Conservation (phyloP, 768 basidiomycete species). For the Auriscalpium microsporum region DNA sequence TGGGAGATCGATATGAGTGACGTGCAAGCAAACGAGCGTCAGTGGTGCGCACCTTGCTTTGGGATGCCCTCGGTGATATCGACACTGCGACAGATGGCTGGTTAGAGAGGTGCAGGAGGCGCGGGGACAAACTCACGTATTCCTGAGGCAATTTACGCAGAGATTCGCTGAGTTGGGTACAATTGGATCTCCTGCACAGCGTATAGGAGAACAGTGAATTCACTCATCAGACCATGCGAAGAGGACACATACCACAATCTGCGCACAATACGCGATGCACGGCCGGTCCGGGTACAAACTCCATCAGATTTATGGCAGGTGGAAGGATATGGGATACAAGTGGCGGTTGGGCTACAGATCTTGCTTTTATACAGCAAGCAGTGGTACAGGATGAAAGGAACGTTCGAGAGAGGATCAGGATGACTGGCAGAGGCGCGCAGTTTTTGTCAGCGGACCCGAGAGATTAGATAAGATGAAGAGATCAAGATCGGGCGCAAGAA, state of each 20-base stretch:
- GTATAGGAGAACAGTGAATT: constrained; percentile 2
- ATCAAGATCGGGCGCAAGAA: too few species aligned
- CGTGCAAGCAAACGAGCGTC: neutral
- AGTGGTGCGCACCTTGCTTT: constrained; percentile 62
- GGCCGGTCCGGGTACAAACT: constrained; percentile 66
- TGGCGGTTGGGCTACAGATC: neutral
- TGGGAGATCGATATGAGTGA: constrained; percentile 21
- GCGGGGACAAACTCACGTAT: constrained; percentile 47
- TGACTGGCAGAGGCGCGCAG: neutral
- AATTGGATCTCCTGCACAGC: constrained; percentile 62
- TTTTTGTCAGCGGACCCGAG: neutral
- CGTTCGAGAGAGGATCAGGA: neutral
- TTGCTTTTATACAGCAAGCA: neutral
- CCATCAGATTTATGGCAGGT: constrained; percentile 38
- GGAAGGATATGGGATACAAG: neutral
- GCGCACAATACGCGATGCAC: constrained; percentile 82
- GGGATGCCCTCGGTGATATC: constrained; percentile 99
- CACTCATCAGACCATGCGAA: neutral
- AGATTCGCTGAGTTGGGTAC: constrained; percentile 89
- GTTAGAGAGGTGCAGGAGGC: neutral
- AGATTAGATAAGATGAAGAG: neutral
- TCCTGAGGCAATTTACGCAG: constrained; percentile 81
- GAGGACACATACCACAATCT: constrained; percentile 59
- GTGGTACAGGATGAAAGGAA: neutral
- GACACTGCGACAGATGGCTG: constrained; percentile 38